Percentiles rank a stretch among this genome's conserved stretches.
phyloP scores from a whole-genome alignment of 768 basidiomycete genomes.

The Candolleomyces eurysporus region DNA sequence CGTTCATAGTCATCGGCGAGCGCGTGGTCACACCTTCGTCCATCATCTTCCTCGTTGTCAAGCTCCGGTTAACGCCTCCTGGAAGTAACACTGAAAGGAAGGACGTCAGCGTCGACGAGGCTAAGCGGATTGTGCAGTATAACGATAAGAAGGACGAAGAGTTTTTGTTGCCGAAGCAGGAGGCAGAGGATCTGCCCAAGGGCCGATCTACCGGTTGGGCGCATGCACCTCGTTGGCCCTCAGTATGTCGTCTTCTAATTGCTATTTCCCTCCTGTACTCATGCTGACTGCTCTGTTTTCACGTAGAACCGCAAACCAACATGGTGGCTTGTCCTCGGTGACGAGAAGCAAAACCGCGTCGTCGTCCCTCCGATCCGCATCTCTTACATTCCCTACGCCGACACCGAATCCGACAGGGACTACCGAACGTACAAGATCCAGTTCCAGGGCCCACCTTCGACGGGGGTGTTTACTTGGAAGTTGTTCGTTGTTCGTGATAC shows the following conservation, averaged over 20 bases:
- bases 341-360: conserved; percentile 51
- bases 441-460: conserved; percentile 89
- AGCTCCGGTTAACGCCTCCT: conserved; percentile 71
- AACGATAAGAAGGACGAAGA: conserved; percentile 67
- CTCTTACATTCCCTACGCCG: too few relatives aligned
- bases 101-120: conserved; percentile 46
- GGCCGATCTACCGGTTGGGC: conserved; percentile 52
- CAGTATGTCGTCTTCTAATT: conserved; percentile 34
- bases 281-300: too few relatives aligned
- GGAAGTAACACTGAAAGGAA: conserved; percentile 30
- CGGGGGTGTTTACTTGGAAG: conserved; percentile 87
- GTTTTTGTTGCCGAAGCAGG: conserved; percentile 64
- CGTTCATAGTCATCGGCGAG: conserved; percentile 68
- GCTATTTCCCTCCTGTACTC: too few relatives aligned
- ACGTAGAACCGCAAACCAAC: conserved; percentile 63
- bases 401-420: too few relatives aligned
- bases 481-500: conserved; percentile 86
- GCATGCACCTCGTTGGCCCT: conserved; percentile 94
- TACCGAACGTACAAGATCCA: conserved; percentile 70
- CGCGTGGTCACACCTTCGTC: conserved; percentile 83
- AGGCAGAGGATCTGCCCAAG: conserved; percentile 59
- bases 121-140: conserved; percentile 41
- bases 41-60: conserved; percentile 83
- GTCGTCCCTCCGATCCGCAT: too few relatives aligned
- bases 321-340: conserved; percentile 91